A percentile compares a stretch with the other conserved stretches of the same genome.
Evolutionary conservation across 2,329 filamentous ascomycete genomes (phyloP).

Genomic region (Monosporascus sp.): DNA sequence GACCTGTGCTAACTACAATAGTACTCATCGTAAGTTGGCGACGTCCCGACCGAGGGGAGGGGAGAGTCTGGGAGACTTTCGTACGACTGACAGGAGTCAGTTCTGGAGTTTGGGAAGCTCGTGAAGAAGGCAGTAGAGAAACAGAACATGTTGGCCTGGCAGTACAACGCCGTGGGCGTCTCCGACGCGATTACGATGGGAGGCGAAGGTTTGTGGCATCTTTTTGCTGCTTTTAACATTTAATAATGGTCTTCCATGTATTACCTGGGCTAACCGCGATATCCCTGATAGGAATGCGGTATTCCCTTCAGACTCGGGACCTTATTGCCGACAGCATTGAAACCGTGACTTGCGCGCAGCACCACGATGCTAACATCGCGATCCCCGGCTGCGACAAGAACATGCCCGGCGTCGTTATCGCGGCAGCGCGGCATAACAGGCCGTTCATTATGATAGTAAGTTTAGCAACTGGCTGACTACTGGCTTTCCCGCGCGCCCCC

Average conservation of each 20-base stretch:
- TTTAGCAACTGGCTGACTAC: not conserved
- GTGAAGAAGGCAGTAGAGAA: constrained; percentile 78
- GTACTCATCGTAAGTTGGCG: constrained; percentile 24
- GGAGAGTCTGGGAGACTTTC: not conserved
- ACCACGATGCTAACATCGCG: constrained; percentile 87
- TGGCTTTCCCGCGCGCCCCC: no score
- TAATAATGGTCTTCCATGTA: not conserved
- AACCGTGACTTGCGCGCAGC: constrained; percentile 85
- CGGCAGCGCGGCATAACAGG: constrained; percentile 83
- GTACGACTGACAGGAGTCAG: constrained; percentile 29
- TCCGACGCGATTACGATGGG: constrained; percentile 96
- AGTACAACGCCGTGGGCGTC: constrained; percentile 86
- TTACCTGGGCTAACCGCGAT: constrained; percentile 4
- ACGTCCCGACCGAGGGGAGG: not conserved
- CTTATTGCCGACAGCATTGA: constrained; percentile 94
- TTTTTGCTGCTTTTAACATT: not conserved
- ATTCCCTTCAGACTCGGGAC: constrained; percentile 83
- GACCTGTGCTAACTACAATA: constrained; percentile 7
- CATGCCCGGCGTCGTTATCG: constrained; percentile 91
- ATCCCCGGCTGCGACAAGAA: constrained; percentile 97
- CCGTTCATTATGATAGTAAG: constrained; percentile 78
- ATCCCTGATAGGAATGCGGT: constrained; percentile 69
- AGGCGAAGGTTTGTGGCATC: constrained; percentile 60
- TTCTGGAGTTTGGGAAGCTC: constrained; percentile 81
- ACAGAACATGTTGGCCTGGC: constrained; percentile 87